Conservation (phyloP, 2,329 filamentous ascomycete species). For the Boeremia lycopersici region DNA sequence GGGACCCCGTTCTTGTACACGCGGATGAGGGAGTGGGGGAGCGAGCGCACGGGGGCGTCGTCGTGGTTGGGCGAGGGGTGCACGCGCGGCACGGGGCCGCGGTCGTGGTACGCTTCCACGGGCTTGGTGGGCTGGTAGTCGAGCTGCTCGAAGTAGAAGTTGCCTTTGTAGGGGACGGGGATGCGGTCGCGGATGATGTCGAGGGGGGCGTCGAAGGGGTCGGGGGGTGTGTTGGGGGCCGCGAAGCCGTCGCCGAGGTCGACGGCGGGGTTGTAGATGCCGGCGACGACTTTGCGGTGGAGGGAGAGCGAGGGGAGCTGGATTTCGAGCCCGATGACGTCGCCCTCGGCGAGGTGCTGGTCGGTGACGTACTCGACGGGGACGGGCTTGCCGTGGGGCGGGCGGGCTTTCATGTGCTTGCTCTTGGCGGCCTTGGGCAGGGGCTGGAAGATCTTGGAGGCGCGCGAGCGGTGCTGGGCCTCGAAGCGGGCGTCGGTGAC, state of each 20-base stretch:
- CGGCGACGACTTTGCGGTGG: slow-evolving; percentile 86
- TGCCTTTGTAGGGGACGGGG: slow-evolving; percentile 90
- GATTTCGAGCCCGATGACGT: slow-evolving; percentile 93
- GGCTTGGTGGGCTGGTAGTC: slow-evolving; percentile 89
- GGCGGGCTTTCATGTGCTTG: slow-evolving; percentile 49
- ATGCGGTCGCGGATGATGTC: slow-evolving; percentile 96
- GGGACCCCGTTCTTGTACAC: slow-evolving; percentile 91
- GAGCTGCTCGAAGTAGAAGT: slow-evolving; percentile 91
- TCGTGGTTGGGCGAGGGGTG: slow-evolving; percentile 76
- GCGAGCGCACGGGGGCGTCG: slow-evolving; percentile 76
- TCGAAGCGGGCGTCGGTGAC: slow-evolving; percentile 89
- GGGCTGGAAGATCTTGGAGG: slow-evolving; percentile 75
- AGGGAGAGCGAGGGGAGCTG: slow-evolving; percentile 83
- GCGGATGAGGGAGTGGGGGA: slow-evolving; percentile 84
- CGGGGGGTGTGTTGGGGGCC: slow-evolving; percentile 41
- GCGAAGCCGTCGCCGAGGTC: slow-evolving; percentile 68
- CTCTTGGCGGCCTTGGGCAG: slow-evolving; percentile 47
- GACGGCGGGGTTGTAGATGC: slow-evolving; percentile 84
- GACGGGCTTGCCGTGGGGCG: slow-evolving; percentile 41
- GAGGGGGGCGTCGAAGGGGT: slow-evolving; percentile 58
- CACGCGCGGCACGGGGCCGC: slow-evolving; percentile 63
- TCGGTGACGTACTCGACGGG: slow-evolving; percentile 61
- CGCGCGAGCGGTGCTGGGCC: slow-evolving; percentile 89
- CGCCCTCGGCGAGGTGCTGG: slow-evolving; percentile 82
- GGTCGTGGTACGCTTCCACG: slow-evolving; percentile 69